Evolutionary conservation across 2,329 filamentous ascomycete genomes (phyloP), one percentile per base, ranked within the genome.

Genomic region (Aspergillus sergii): DNA sequence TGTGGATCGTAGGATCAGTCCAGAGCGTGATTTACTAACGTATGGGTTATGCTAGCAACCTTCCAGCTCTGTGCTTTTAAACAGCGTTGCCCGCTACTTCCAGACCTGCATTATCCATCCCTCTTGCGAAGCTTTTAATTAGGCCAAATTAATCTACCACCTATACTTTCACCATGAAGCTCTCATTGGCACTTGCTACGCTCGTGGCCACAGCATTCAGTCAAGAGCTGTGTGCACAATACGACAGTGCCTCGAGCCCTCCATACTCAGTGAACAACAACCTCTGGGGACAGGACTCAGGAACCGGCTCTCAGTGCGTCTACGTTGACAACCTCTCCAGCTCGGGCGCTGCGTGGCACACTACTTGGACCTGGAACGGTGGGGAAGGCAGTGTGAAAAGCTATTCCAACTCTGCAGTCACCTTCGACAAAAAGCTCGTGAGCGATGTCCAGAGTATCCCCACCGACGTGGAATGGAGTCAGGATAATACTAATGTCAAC

Each of bases 191-290:
- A 58, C 39, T 58, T 30, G 36, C 39, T 6, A 34, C 56, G 12
- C 56, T 58, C 12, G 39, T 21, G 41, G 56, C 36, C 39, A 43
- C 39, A 30, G 39, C 56, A 28, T 30, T n/a, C 23, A 41, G 34
- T 28, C 56, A 58, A 56, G 39, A 58, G 56, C 36, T 58, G 8
- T 58, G 56, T 23, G 23, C 56, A 28, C 53, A 56, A 26, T 81
- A 71, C 58, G 76, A 67, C 28, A 70, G 69, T 21, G 54, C 74
- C 2, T 53, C 69, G 6, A 76, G 73, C 2, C 76, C 73, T 34
- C 71, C 67, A 14, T 83, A 81, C 70, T 81, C 74, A 39, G 69
- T 84, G 59, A 83, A 82, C 75, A 81, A 84, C 73, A 82, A 84
- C 72, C 77, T 82, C 57, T 84, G 82, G 82, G 80, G 81, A 9